These are phyloP conservation scores for Hypoxylon fuscum DNA, from an alignment of 495 filamentous ascomycete genomes.

Conservation along the genomic window DNA sequence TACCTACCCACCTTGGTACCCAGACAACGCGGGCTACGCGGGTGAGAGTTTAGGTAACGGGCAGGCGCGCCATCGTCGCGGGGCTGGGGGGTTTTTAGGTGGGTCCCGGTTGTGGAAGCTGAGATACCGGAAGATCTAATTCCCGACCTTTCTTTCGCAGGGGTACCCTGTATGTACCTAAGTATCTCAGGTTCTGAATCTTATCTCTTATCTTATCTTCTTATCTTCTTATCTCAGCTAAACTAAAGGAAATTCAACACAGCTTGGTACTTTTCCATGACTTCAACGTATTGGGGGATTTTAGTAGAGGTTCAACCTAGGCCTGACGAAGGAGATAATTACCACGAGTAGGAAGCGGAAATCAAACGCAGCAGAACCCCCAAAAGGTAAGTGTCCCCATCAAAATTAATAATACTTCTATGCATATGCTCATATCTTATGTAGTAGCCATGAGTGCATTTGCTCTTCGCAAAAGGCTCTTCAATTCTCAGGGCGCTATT, in stretches of 20 bases:
- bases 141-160: slow-evolving; percentile 7
- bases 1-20: no score
- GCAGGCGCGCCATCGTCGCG: slow-evolving; percentile 1
- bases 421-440: slow-evolving; percentile 11
- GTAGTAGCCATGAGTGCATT: slow-evolving; percentile 63
- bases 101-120: neutral
- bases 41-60: neutral
- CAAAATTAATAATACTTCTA: slow-evolving; percentile 10
- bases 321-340: no score
- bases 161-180: neutral
- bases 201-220: no score
- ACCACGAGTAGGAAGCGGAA: slow-evolving; percentile 54
- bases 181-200: no score
- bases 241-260: neutral
- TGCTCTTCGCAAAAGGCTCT: slow-evolving; percentile 57
- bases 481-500: slow-evolving; percentile 31
- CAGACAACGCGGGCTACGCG: slow-evolving; percentile 1
- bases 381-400: slow-evolving; percentile 41
- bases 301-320: slow-evolving; percentile 9
- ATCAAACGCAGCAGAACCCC: slow-evolving; percentile 43
- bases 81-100: slow-evolving; percentile 21
- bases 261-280: neutral
- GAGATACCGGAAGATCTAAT: neutral
- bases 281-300: neutral
- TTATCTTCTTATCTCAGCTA: no score